phyloP scores from a whole-genome alignment of 2,329 filamentous ascomycete genomes.

The Diaporthe helianthi region DNA sequence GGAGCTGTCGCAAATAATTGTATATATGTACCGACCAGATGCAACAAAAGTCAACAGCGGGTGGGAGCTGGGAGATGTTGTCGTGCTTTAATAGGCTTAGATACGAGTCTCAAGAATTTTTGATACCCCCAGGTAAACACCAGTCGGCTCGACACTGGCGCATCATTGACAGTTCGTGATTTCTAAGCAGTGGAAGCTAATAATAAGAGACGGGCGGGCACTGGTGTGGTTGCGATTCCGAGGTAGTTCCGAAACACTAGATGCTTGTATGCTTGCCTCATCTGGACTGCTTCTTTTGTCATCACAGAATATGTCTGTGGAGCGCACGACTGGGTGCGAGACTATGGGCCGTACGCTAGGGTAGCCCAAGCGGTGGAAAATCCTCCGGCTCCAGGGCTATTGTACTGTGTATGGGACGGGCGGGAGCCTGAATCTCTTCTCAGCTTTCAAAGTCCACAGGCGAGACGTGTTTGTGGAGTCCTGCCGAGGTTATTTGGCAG shows the following conservation, averaged over 20 bases:
- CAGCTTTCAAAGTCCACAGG: neutral
- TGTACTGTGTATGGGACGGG: neutral
- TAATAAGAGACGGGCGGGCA: neutral
- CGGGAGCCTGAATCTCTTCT: slow-evolving; percentile 3
- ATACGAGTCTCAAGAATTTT: neutral
- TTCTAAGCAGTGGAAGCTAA: neutral
- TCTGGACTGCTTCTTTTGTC: neutral
- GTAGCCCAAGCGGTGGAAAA: neutral
- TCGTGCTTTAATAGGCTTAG: no score
- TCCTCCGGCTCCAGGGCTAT: neutral
- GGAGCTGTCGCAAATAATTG: no score
- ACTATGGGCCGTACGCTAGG: neutral
- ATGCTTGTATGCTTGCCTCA: neutral
- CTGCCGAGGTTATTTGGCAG: neutral
- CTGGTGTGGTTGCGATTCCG: neutral
- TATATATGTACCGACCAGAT: no score
- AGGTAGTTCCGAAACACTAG: slow-evolving; percentile 8
- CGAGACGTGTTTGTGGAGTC: neutral
- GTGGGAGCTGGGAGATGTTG: no score
- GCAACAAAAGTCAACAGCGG: no score
- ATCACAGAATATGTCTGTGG: neutral
- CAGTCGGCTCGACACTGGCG: no score
- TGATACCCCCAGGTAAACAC: no score
- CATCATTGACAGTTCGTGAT: slow-evolving; percentile 9
- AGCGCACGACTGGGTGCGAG: neutral